Evolutionary conservation across 2,329 filamentous ascomycete species (phyloP).

Genomic region (Colletotrichum eleusines): DNA sequence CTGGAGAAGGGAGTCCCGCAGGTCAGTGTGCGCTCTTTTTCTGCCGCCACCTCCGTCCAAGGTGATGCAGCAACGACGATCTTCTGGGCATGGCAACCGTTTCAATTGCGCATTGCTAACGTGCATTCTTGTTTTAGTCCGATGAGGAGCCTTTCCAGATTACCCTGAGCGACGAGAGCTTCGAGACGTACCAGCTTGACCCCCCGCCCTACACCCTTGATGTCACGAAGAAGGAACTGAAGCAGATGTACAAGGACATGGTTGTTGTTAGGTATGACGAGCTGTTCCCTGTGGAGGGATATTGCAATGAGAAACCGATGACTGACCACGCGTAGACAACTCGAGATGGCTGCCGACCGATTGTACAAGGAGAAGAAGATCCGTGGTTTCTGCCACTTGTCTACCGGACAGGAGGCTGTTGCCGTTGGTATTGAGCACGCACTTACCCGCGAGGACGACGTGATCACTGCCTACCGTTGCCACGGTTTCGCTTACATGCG

Average conservation of each 20-base stretch:
- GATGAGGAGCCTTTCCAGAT: conserved; percentile 95
- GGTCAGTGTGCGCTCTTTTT: conserved; percentile 51
- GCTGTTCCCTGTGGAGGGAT: background rate
- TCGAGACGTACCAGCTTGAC: conserved; percentile 99
- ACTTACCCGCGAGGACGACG: conserved; percentile 88
- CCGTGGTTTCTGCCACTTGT: conserved; percentile 98
- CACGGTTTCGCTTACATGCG: conserved; percentile 99
- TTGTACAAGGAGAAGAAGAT: conserved; percentile 99
- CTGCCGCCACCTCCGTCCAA: conserved; percentile 11
- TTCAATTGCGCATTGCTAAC: conserved; percentile 28
- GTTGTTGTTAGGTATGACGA: conserved; percentile 84
- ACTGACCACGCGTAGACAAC: conserved; percentile 73
- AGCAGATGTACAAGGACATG: conserved; percentile 99
- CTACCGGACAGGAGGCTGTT: conserved; percentile 97
- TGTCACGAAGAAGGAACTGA: conserved; percentile 97
- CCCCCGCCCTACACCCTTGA: conserved; percentile 92
- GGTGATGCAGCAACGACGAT: conserved; percentile 6
- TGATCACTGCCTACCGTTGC: conserved; percentile 99
- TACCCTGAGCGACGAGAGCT: conserved; percentile 96
- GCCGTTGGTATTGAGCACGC: conserved; percentile 97
- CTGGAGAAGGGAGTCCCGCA: conserved; percentile 78
- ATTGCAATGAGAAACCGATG: background rate
- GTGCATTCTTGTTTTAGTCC: conserved; percentile 66
- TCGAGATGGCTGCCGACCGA: conserved; percentile 99
- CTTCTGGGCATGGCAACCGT: background rate